These are phyloP conservation scores for Thuja plicata DNA, from an alignment of 83 land plant species.

Conservation along the genomic window DNA sequence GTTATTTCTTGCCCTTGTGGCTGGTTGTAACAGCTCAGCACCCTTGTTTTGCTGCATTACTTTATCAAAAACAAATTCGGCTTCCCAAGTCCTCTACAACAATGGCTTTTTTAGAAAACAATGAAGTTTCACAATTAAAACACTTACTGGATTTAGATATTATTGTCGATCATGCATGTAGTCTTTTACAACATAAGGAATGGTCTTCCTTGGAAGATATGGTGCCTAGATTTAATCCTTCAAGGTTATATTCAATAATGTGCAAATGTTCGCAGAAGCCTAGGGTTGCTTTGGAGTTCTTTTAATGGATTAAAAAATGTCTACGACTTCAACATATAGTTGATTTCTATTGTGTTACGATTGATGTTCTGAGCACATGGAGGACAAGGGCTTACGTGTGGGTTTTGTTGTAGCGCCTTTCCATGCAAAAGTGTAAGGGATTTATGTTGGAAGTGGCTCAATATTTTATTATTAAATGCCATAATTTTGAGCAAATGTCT, in stretches of 20 bases:
- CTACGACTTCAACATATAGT: slow-evolving; percentile 1
- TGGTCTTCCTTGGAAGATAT: not conserved
- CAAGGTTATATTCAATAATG: not conserved
- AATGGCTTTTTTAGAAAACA: not conserved
- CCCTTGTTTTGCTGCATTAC: too few relatives aligned
- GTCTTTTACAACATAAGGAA: not conserved
- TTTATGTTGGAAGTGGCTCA: not conserved
- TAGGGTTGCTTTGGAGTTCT: slow-evolving; percentile 1
- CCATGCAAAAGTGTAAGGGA: not conserved
- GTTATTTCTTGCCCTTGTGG: too few relatives aligned
- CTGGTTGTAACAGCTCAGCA: too few relatives aligned
- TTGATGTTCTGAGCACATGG: not conserved
- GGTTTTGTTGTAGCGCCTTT: not conserved
- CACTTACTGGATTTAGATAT: not conserved
- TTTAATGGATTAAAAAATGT: not conserved
- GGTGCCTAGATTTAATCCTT: slow-evolving; percentile 11
- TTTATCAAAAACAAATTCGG: not conserved
- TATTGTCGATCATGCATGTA: not conserved
- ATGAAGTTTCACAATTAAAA: not conserved
- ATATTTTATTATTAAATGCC: not conserved
- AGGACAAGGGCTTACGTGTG: not conserved
- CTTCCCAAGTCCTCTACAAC: not conserved
- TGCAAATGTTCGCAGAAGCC: not conserved
- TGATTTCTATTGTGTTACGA: slow-evolving; percentile 4
- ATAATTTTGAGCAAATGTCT: too few relatives aligned